Conservation (phyloP, 495 filamentous ascomycete species). For the Hypoxylon crocopeplum region DNA sequence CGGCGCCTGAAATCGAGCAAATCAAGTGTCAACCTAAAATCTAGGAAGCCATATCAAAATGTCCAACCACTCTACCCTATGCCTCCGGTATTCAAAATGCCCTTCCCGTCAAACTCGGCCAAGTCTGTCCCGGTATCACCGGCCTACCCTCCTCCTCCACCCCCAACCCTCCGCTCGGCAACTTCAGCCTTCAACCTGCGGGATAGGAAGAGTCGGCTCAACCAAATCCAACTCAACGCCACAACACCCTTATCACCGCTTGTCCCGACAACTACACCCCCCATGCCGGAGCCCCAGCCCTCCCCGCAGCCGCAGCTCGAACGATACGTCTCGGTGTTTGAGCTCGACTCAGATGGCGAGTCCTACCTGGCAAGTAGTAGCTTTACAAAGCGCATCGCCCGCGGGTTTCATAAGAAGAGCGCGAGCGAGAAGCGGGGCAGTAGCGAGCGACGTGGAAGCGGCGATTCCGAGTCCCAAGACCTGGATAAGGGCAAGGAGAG, state of each 20-base stretch:
- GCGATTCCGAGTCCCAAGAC: constrained; percentile 6
- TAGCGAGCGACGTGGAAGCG: constrained; percentile 15
- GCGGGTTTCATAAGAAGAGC: constrained; percentile 43
- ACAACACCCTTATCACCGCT: constrained; percentile 17
- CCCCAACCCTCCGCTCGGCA: constrained; percentile 24
- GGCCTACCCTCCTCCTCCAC: constrained; percentile 30
- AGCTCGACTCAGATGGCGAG: constrained; percentile 40
- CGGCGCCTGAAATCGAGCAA: constrained; percentile 25
- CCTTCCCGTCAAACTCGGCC: constrained; percentile 4
- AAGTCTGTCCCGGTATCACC: constrained; percentile 32
- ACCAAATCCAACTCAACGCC: constrained; percentile 12
- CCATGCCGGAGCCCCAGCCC: not conserved
- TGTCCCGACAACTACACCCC: constrained; percentile 5
- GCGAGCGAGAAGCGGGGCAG: constrained; percentile 34
- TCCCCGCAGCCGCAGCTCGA: constrained; percentile 21
- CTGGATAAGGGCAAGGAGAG: constrained; percentile 9
- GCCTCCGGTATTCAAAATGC: not conserved
- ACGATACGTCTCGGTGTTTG: constrained; percentile 39
- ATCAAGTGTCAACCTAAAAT: constrained; percentile 25
- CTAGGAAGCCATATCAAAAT: constrained; percentile 14
- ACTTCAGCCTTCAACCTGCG: constrained; percentile 35
- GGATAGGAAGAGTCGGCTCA: constrained; percentile 4
- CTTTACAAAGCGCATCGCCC: constrained; percentile 37
- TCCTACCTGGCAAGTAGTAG: constrained; percentile 29
- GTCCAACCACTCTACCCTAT: constrained; percentile 2